Conservation (phyloP, 805 yeast genomes). For the Teunomyces barrocoloradensis region DNA sequence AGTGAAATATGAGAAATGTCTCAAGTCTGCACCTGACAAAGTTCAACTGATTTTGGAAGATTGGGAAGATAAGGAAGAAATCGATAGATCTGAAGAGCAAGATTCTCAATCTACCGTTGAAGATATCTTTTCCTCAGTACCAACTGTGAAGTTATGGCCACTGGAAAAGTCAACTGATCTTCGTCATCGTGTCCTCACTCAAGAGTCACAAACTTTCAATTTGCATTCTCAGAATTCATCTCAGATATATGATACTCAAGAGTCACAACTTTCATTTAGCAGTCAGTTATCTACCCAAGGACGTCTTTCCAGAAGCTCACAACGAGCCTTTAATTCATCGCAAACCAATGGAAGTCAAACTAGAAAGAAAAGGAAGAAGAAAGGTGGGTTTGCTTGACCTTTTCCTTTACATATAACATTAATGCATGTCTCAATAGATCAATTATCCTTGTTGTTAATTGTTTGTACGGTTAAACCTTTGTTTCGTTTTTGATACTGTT, state of each 20-base stretch:
- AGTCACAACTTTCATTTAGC: not conserved
- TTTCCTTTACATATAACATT: not conserved
- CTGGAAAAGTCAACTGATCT: not conserved
- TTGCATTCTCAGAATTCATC: not conserved
- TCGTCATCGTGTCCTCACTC: not conserved
- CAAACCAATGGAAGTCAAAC: constrained; percentile 10
- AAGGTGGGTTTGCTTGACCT: constrained; percentile 47
- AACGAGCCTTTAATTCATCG: constrained; percentile 3
- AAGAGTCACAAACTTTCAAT: not conserved
- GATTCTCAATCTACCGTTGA: not conserved
- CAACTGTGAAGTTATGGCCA: not conserved
- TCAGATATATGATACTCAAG: not conserved
- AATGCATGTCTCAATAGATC: constrained; percentile 1
- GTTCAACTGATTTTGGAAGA: constrained; percentile 2
- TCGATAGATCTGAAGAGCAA: not conserved
- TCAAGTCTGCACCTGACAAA: constrained; percentile 4
- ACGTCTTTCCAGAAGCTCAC: not conserved
- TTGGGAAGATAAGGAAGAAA: constrained; percentile 6
- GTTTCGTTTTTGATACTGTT: constrained; percentile 26
- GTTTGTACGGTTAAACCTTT: constrained; percentile 1
- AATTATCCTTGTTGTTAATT: not conserved
- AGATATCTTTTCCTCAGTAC: not conserved
- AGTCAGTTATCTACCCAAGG: not conserved
- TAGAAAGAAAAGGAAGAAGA: constrained; percentile 40
- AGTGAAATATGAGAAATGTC: not conserved